phyloP scores from a whole-genome alignment of 305 asterid genomes.

The Solanum hybrid region DNA sequence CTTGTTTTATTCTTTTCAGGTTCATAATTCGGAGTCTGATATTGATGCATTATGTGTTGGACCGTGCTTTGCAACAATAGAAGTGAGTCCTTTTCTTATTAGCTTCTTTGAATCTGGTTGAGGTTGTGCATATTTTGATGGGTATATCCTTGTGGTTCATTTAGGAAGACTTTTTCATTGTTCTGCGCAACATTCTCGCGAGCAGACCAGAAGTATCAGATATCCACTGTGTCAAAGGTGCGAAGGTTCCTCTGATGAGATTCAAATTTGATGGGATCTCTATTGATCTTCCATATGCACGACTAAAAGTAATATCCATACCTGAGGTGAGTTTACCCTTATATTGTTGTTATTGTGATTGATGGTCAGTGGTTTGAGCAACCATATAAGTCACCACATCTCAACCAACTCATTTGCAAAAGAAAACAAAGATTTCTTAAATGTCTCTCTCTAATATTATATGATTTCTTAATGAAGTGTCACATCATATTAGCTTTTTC shows the following conservation, averaged over 20 bases:
- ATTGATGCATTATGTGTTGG: slow-evolving; percentile 49
- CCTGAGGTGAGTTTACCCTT: slow-evolving; percentile 32
- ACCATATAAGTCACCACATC: neutral
- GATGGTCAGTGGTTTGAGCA: neutral
- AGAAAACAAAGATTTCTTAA: neutral
- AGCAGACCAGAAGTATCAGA: slow-evolving; percentile 41
- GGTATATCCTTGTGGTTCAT: neutral
- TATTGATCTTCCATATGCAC: slow-evolving; percentile 46
- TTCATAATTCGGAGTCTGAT: slow-evolving; percentile 39
- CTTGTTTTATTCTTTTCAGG: slow-evolving; percentile 20
- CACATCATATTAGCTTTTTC: neutral
- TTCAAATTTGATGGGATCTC: slow-evolving; percentile 43
- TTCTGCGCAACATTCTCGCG: slow-evolving; percentile 33
- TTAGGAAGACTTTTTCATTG: slow-evolving; percentile 45
- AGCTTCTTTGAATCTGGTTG: neutral
- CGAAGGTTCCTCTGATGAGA: slow-evolving; percentile 52
- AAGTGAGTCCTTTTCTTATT: slow-evolving; percentile 20
- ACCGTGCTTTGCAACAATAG: slow-evolving; percentile 44
- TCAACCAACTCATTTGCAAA: neutral
- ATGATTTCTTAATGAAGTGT: neutral
- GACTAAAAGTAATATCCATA: slow-evolving; percentile 30
- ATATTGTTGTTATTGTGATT: neutral
- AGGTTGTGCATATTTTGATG: neutral
- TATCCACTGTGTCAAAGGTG: slow-evolving; percentile 40
- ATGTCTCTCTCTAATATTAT: neutral